A percentile compares a stretch with the other conserved stretches of the same genome.
phyloP scores from a whole-genome alignment of 2,329 filamentous ascomycete species.

The Ascomycota sp. region DNA sequence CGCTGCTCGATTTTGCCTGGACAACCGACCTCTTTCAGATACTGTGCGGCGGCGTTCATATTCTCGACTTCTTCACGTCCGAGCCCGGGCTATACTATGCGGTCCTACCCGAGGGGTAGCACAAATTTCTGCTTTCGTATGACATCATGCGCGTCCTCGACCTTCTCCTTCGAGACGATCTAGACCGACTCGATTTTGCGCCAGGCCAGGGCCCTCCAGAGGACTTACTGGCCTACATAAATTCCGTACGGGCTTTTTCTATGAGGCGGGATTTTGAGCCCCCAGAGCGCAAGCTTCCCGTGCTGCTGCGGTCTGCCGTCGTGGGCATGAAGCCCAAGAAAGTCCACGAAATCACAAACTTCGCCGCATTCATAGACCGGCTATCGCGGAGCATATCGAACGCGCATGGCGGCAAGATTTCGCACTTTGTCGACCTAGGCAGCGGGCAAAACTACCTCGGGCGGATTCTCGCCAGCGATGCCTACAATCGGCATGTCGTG shows the following conservation, averaged over 20 bases:
- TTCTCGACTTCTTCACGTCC: slow-evolving; percentile 85
- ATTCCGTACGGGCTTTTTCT: slow-evolving; percentile 46
- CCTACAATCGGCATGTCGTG: slow-evolving; percentile 72
- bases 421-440: slow-evolving; percentile 87
- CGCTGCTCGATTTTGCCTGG: slow-evolving; percentile 55
- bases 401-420: slow-evolving; percentile 39
- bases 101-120: slow-evolving; percentile 64
- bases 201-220: slow-evolving; percentile 19
- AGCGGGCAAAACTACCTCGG: slow-evolving; percentile 95
- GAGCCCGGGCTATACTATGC: slow-evolving; percentile 65
- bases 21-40: slow-evolving; percentile 61
- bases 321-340: slow-evolving; percentile 96
- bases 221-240: slow-evolving; percentile 52
- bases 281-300: slow-evolving; percentile 23
- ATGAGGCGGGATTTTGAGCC: slow-evolving; percentile 40
- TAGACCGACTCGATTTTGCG: slow-evolving; percentile 20
- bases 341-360: slow-evolving; percentile 77
- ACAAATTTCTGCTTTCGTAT: slow-evolving; percentile 49
- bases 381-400: slow-evolving; percentile 37
- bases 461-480: slow-evolving; percentile 61
- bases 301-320: slow-evolving; percentile 49
- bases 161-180: slow-evolving; percentile 59
- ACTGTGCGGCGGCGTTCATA: slow-evolving; percentile 91
- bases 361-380: slow-evolving; percentile 61
- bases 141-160: slow-evolving; percentile 61